A percentile compares a stretch with the other conserved stretches of the same genome.
phyloP scores from a whole-genome alignment of 805 yeast species.

The Metschnikowia baotianmanensis region DNA sequence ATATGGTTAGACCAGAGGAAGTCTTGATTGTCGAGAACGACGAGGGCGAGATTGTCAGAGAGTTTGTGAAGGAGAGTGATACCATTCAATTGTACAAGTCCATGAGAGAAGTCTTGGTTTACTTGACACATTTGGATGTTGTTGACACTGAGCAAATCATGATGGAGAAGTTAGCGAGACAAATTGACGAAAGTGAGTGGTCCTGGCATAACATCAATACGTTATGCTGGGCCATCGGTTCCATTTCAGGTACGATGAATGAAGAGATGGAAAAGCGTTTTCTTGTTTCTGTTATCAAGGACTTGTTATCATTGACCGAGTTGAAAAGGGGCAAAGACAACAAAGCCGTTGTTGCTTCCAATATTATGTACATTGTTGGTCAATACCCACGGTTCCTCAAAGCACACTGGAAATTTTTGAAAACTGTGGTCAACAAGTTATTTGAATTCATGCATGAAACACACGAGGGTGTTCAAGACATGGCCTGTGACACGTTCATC shows the following conservation, averaged over 20 bases:
- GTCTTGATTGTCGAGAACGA: constrained; percentile 96
- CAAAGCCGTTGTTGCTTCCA: constrained; percentile 99
- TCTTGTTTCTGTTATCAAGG: constrained; percentile 89
- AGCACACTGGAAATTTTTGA: constrained; percentile 97
- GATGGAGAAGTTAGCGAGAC: constrained; percentile 87
- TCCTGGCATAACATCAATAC: constrained; percentile 98
- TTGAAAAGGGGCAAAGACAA: constrained; percentile 97
- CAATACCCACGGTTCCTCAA: constrained; percentile 96
- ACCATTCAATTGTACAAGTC: constrained; percentile 94
- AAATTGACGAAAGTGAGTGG: constrained; percentile 97
- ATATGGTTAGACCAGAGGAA: constrained; percentile 98
- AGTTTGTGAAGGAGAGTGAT: constrained; percentile 94
- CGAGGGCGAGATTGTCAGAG: constrained; percentile 98
- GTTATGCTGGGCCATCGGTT: constrained; percentile 99
- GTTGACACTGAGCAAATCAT: constrained; percentile 90
- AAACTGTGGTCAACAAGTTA: constrained; percentile 91
- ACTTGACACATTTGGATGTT: constrained; percentile 92
- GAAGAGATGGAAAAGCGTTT: constrained; percentile 96
- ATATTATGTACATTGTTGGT: constrained; percentile 98
- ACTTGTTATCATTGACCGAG: constrained; percentile 85
- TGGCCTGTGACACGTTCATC: constrained; percentile 99
- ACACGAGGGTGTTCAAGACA: constrained; percentile 99
- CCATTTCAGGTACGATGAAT: constrained; percentile 97
- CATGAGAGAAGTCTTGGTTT: constrained; percentile 93
- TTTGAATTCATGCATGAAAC: constrained; percentile 99